Conservation (phyloP, 805 yeast genomes). For the Tetrapisispora arboricola region DNA sequence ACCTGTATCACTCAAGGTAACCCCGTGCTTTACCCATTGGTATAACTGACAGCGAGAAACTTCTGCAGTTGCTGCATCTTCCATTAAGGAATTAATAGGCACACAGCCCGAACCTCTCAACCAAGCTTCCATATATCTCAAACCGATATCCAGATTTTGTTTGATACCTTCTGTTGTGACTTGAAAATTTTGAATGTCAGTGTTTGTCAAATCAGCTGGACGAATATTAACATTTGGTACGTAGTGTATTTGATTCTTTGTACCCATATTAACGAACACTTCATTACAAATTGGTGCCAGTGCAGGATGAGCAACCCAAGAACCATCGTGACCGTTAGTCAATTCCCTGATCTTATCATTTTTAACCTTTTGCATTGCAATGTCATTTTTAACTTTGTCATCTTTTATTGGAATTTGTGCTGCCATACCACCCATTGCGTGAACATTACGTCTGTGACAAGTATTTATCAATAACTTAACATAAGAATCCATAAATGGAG, state of each 20-base stretch:
- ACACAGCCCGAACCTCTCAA: constrained; percentile 76
- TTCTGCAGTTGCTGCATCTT: constrained; percentile 86
- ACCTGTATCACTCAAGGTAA: constrained; percentile 47
- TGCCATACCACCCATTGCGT: constrained; percentile 89
- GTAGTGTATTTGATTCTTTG: constrained; percentile 61
- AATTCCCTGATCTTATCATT: constrained; percentile 72
- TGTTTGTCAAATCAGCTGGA: constrained; percentile 51
- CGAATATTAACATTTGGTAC: constrained; percentile 36
- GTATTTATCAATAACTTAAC: constrained; percentile 63
- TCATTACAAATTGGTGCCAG: constrained; percentile 61
- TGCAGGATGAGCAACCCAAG: constrained; percentile 87
- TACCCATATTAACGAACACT: constrained; percentile 71
- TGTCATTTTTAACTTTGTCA: constrained; percentile 50
- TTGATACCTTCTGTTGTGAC: constrained; percentile 64
- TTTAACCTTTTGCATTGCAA: constrained; percentile 63
- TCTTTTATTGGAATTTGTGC: constrained; percentile 75
- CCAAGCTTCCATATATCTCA: constrained; percentile 81
- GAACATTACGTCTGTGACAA: constrained; percentile 71
- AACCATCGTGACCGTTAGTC: constrained; percentile 73
- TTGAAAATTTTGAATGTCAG: constrained; percentile 50
- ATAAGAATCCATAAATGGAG: constrained; percentile 72
- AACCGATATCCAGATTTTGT: constrained; percentile 64
- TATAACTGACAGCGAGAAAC: constrained; percentile 73
- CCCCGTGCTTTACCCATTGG: constrained; percentile 76
- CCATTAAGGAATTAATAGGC: constrained; percentile 78